These are phyloP conservation scores for Teratosphaeria gauchensis DNA, from an alignment of 2,329 filamentous ascomycete species.

Conservation along the genomic window DNA sequence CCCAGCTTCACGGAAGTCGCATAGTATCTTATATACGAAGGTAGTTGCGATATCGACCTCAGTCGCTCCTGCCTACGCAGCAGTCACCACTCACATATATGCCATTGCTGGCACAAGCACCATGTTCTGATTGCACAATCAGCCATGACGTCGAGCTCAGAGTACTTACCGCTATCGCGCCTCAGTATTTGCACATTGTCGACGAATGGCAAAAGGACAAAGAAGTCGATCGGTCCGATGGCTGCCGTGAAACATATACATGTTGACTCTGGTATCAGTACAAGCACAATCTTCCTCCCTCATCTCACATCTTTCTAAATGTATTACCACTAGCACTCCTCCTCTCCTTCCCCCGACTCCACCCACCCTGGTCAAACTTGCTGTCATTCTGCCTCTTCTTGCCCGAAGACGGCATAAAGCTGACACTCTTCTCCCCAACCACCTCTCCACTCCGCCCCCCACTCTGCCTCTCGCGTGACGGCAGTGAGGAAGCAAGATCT, in stretches of 20 bases:
- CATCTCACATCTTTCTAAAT: conserved; percentile 27
- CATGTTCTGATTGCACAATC: background rate
- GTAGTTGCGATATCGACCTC: background rate
- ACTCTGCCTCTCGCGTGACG: conserved; percentile 14
- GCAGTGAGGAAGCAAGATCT: conserved; percentile 38
- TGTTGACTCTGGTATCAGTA: conserved; percentile 18
- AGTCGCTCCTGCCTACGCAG: background rate
- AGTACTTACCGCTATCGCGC: background rate
- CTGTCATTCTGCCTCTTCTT: conserved; percentile 27
- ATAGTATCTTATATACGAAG: background rate
- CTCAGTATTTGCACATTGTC: background rate
- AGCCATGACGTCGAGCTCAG: background rate
- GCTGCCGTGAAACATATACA: background rate
- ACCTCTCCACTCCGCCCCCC: conserved; percentile 23
- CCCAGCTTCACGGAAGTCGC: too few species aligned
- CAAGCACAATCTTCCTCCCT: background rate
- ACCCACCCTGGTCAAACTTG: conserved; percentile 16
- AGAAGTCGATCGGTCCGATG: background rate
- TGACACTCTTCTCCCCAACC: conserved; percentile 53
- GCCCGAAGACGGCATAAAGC: conserved; percentile 56
- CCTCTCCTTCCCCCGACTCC: conserved; percentile 37
- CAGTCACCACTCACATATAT: background rate
- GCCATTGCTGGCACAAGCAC: background rate
- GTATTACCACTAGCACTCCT: conserved; percentile 66
- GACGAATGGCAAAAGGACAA: background rate